These are phyloP conservation scores for Tagetes patula DNA, from an alignment of 129 eudicot genomes.

Conservation along the genomic window DNA sequence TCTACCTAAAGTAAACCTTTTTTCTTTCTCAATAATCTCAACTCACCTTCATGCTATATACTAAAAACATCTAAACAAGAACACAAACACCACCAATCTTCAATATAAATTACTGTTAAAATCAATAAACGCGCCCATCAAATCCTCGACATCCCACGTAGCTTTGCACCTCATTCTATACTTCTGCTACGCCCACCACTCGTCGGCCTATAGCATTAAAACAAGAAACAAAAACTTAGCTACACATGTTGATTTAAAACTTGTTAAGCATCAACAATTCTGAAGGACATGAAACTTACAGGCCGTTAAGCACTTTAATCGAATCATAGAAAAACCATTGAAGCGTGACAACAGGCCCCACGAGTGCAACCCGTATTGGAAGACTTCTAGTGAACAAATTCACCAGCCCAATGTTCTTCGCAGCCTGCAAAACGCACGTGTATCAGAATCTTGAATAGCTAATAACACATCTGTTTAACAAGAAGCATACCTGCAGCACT, in stretches of 20 bases:
- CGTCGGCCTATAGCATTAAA: conserved; percentile 56
- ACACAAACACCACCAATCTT: not conserved
- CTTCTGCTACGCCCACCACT: conserved; percentile 71
- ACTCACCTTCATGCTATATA: conserved; percentile 13
- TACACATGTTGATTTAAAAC: not conserved
- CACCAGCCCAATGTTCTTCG: conserved; percentile 61
- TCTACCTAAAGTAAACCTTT: conserved; percentile 10
- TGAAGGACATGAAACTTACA: conserved; percentile 52
- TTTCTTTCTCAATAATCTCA: conserved; percentile 9
- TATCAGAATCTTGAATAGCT: not conserved
- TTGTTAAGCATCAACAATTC: not conserved
- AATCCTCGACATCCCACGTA: not conserved
- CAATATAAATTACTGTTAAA: not conserved
- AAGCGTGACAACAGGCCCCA: conserved; percentile 85
- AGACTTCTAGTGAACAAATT: conserved; percentile 92
- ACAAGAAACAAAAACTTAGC: not conserved
- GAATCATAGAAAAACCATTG: conserved; percentile 93
- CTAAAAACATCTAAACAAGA: not conserved
- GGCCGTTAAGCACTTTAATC: conserved; percentile 77
- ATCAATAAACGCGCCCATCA: conserved; percentile 17
- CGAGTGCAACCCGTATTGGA: conserved; percentile 68
- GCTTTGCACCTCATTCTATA: conserved; percentile 27
- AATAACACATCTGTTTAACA: not conserved
- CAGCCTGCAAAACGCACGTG: conserved; percentile 45
- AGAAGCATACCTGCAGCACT: conserved; percentile 49